phyloP scores from a whole-genome alignment of 2,329 filamentous ascomycete genomes.

The Fusarium sp. region DNA sequence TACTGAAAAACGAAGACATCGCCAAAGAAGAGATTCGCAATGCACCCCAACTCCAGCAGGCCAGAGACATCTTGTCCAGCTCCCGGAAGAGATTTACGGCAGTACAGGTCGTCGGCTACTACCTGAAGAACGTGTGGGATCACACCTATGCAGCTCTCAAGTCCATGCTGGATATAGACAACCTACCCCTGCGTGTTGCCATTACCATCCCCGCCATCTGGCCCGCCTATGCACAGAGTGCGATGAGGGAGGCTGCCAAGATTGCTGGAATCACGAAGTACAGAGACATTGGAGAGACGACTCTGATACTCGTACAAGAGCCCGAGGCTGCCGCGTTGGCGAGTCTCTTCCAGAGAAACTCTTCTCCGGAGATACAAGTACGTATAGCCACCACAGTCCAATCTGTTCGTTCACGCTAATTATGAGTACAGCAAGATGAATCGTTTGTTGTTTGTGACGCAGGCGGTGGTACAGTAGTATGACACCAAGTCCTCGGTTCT shows the following conservation, averaged over 20 bases:
- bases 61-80: neutral
- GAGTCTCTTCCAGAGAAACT: neutral
- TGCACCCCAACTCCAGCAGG: neutral
- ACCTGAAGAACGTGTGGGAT: conserved; percentile 9
- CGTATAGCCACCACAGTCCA: too few relatives aligned
- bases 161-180: neutral
- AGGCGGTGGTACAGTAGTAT: neutral
- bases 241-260: neutral
- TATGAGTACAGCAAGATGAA: neutral
- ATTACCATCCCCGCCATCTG: neutral
- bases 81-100: neutral
- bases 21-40: conserved; percentile 1
- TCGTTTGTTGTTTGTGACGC: neutral
- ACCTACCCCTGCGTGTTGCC: neutral
- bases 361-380: neutral
- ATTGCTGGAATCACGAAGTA: neutral
- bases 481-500: too few relatives aligned
- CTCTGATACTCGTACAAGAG: neutral
- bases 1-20: conserved; percentile 1
- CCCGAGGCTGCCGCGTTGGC: neutral
- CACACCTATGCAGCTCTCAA: neutral
- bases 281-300: neutral
- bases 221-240: neutral
- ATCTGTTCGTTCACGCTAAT: neutral
- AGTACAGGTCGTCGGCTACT: neutral